Evolutionary conservation across 2,329 filamentous ascomycete genomes (phyloP).

Genomic region (Aspergillus ochraceoroseus): DNA sequence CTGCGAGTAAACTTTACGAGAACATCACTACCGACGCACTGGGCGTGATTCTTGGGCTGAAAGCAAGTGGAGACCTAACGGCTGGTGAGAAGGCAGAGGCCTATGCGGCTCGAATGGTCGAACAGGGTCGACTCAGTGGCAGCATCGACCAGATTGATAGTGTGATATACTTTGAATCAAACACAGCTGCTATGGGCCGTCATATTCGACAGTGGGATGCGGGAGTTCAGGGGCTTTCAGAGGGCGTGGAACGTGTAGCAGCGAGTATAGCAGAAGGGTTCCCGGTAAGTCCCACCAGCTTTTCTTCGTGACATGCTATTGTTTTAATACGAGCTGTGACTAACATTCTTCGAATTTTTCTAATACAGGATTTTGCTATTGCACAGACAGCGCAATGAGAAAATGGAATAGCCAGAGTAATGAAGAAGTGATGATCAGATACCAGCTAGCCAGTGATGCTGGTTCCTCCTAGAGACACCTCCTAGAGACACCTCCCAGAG

Average conservation of each 20-base stretch:
- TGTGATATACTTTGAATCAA: constrained; percentile 75
- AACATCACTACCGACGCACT: constrained; percentile 74
- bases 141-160: constrained; percentile 91
- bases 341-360: constrained; percentile 3
- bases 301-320: background rate
- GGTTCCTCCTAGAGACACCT: constrained; percentile 5
- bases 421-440: constrained; percentile 16
- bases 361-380: constrained; percentile 31
- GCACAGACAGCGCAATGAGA: constrained; percentile 35
- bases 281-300: constrained; percentile 52
- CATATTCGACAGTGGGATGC: constrained; percentile 82
- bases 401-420: background rate
- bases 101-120: constrained; percentile 91
- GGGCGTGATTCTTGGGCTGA: constrained; percentile 70
- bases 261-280: constrained; percentile 75
- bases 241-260: constrained; percentile 83
- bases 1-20: constrained; percentile 70
- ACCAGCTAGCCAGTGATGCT: background rate
- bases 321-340: background rate
- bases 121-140: constrained; percentile 81
- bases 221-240: constrained; percentile 78
- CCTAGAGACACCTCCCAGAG: too few species aligned
- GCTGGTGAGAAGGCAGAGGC: constrained; percentile 74
- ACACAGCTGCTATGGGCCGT: constrained; percentile 63
- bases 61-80: constrained; percentile 44